Conservation (phyloP, 257 asterid species). For the Solanum bulbocastanum region DNA sequence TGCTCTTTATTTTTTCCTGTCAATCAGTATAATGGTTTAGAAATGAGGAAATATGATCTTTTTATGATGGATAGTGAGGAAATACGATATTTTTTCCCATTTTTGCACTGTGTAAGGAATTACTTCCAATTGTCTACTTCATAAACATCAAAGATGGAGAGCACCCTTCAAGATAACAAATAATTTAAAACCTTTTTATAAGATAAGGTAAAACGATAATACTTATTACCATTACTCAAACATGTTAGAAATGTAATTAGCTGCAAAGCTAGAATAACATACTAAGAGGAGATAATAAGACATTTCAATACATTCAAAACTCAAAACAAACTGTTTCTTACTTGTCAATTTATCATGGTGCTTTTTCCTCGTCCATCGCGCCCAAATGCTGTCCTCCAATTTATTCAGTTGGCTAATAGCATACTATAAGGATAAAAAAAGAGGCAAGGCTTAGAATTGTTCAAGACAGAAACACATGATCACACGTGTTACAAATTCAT, state of each 20-base stretch:
- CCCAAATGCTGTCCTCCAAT: conserved; percentile 95
- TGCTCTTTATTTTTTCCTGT: neutral
- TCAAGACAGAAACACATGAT: neutral
- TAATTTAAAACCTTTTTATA: neutral
- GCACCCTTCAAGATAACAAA: neutral
- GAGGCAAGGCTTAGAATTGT: conserved; percentile 14
- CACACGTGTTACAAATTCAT: neutral
- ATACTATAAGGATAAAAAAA: conserved; percentile 40
- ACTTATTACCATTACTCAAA: neutral
- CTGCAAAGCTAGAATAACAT: neutral
- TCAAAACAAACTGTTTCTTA: conserved; percentile 10
- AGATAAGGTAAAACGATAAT: neutral
- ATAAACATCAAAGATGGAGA: neutral
- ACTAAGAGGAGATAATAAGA: neutral
- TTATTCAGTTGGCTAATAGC: conserved; percentile 80
- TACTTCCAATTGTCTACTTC: neutral
- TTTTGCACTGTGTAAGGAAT: neutral
- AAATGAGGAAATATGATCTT: neutral
- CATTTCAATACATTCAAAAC: neutral
- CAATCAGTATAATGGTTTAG: neutral
- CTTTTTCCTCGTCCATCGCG: conserved; percentile 56
- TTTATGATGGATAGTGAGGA: neutral
- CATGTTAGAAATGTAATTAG: neutral
- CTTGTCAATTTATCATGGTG: conserved; percentile 34
- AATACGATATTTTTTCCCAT: neutral